These are phyloP conservation scores for Fusarium pseudonygamai DNA, from an alignment of 2,329 filamentous ascomycete species.

Conservation along the genomic window DNA sequence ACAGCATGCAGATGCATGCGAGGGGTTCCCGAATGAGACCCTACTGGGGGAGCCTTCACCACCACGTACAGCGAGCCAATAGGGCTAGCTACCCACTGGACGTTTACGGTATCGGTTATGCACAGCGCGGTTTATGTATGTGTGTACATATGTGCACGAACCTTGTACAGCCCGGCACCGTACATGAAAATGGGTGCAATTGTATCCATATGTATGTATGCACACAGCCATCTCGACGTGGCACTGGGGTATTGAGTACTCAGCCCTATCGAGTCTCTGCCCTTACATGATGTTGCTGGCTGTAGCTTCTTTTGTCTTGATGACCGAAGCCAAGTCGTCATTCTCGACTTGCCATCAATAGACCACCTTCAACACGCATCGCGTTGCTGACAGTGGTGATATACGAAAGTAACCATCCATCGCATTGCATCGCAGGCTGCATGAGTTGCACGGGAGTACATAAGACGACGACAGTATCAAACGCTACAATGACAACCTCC, in stretches of 20 bases:
- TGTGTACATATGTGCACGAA: constrained; percentile 8
- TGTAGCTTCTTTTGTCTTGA: not conserved
- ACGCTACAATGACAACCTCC: not conserved
- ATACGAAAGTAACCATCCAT: constrained; percentile 3
- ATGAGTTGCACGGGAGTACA: constrained; percentile 8
- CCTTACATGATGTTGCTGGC: constrained; percentile 13
- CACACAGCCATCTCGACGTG: constrained; percentile 39
- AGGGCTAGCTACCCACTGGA: constrained; percentile 18
- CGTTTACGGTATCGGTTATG: constrained; percentile 28
- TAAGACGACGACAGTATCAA: constrained; percentile 12
- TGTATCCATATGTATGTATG: constrained; percentile 11
- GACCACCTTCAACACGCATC: not conserved
- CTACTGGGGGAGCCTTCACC: constrained; percentile 13
- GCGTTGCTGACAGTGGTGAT: not conserved
- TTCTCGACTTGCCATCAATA: not conserved
- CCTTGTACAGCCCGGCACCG: constrained; percentile 15
- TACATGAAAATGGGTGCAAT: not conserved
- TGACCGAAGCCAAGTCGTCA: constrained; percentile 15
- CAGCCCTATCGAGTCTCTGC: constrained; percentile 39
- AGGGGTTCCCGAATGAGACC: constrained; percentile 37
- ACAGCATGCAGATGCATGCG: constrained; percentile 22
- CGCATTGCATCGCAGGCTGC: not conserved
- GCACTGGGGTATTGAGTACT: constrained; percentile 34
- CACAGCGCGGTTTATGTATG: constrained; percentile 20
- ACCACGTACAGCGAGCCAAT: constrained; percentile 20